These are phyloP conservation scores for Capsella rubella DNA, from an alignment of 441 rosid genomes.

Conservation along the genomic window DNA sequence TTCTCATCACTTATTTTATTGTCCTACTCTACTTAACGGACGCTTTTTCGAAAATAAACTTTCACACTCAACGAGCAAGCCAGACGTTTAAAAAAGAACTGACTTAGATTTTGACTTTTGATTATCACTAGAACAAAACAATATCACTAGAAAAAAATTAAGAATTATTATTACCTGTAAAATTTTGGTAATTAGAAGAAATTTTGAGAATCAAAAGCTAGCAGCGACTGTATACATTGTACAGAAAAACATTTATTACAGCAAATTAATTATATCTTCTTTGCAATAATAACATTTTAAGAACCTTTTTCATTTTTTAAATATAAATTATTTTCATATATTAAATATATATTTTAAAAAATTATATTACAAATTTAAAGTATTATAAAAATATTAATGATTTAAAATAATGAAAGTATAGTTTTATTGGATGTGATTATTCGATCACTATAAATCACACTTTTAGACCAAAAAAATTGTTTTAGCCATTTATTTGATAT, in stretches of 20 bases:
- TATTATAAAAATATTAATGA: no score
- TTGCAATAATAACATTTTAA: not conserved
- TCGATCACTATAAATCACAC: not conserved
- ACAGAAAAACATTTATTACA: not conserved
- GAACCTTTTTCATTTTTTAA: not conserved
- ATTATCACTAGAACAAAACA: conserved; percentile 2
- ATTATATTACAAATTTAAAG: no score
- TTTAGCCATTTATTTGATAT: not conserved
- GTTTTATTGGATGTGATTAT: not conserved
- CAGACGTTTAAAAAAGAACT: conserved; percentile 6
- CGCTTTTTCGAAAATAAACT: conserved; percentile 2
- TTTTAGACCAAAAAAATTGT: not conserved
- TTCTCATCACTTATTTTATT: conserved; percentile 21
- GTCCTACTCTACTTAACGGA: conserved; percentile 8
- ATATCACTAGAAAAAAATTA: not conserved
- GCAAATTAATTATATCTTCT: not conserved
- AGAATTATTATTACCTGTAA: not conserved
- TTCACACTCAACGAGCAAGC: conserved; percentile 23
- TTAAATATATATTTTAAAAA: no score
- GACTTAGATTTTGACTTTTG: conserved; percentile 32
- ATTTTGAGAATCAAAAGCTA: not conserved
- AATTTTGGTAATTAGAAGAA: not conserved
- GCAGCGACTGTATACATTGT: not conserved
- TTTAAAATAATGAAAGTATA: no score
- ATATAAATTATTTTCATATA: no score